Evolutionary conservation across 2,329 filamentous ascomycete genomes (phyloP), one percentile per base, ranked within the genome.

Genomic region (Chaetomiaceae sp.): DNA sequence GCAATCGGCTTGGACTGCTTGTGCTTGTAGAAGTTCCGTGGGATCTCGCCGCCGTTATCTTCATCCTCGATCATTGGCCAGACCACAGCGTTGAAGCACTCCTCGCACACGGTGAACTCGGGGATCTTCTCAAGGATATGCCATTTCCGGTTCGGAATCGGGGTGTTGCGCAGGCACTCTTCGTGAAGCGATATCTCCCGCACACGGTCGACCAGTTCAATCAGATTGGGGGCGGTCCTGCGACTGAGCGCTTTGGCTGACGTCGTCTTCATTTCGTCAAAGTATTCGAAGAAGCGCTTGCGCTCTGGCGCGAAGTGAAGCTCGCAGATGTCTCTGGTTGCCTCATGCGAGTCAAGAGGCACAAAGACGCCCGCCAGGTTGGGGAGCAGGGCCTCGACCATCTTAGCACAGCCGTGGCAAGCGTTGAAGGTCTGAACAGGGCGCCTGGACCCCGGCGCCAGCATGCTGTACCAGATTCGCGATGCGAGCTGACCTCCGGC

Each of bases 11-110:
- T 67, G 12, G 75, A 73, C 56, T 82, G 78, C 20, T 81, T 74
- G 13, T 79, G 74, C 50, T 77, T 75, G 55, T 80, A 82, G 59
- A 93, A 87, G 57, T 84, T 79, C 16, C 77, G 70, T 9, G 86
- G 82, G 20, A 91, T 73, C 1, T 77, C 70, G 35, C 70, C 52
- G 19, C 19, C 69, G 46, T 69, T 66, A 14, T 43, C 60, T 34
- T 75, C 68, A 3, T 75, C 71, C 25, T 76, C 72, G 2, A 84
- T 69, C 44, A 82, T 73, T 1, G 90, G 89, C 67, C 79, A 81
- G n/a, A 96, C 81, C 1, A 89, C 79, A 19, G 89, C 83, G 14
- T 88, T 80, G 65, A 87, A 96, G 66, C 91, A 97, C 66, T 92
- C 88, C 57, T 87, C 82, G 67, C 91, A 97, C 4, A 95, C 85